phyloP scores from a whole-genome alignment of 768 basidiomycete species.

The Lentinula edodes region DNA sequence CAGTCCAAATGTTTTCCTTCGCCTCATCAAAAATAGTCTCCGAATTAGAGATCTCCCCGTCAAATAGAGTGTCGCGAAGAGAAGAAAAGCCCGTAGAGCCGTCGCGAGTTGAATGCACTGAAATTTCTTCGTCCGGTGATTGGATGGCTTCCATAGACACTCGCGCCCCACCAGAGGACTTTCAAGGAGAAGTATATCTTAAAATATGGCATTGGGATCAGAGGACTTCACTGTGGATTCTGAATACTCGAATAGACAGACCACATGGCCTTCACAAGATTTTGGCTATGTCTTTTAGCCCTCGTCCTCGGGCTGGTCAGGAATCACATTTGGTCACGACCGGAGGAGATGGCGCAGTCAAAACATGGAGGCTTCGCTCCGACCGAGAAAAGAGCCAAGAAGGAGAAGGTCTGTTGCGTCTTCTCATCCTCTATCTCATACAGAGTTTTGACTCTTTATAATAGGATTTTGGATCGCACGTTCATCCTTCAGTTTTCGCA shows the following conservation, averaged over 20 bases:
- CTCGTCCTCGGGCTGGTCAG: conserved; percentile 26
- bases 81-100: conserved; percentile 76
- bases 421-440: not conserved
- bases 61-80: conserved; percentile 81
- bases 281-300: conserved; percentile 66
- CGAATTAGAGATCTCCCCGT: conserved; percentile 91
- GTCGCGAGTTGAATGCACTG: conserved; percentile 65
- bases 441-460: not conserved
- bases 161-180: conserved; percentile 60
- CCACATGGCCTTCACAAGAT: conserved; percentile 72
- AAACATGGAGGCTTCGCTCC: conserved; percentile 69
- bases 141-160: conserved; percentile 94
- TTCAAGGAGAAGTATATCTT: conserved; percentile 67
- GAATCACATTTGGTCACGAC: conserved; percentile 59
- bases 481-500: conserved; percentile 65
- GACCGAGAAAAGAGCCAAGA: conserved; percentile 38
- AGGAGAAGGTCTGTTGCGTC: conserved; percentile 43
- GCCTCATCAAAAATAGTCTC: conserved; percentile 62
- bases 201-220: conserved; percentile 90
- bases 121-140: conserved; percentile 60
- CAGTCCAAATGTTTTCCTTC: conserved; percentile 88
- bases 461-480: conserved; percentile 77
- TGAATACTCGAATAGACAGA: conserved; percentile 86
- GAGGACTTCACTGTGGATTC: conserved; percentile 53
- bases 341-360: conserved; percentile 70